Evolutionary conservation across 2,329 filamentous ascomycete species (phyloP), one percentile per base, ranked within the genome.

Genomic region (Chaetomium olivaceum): DNA sequence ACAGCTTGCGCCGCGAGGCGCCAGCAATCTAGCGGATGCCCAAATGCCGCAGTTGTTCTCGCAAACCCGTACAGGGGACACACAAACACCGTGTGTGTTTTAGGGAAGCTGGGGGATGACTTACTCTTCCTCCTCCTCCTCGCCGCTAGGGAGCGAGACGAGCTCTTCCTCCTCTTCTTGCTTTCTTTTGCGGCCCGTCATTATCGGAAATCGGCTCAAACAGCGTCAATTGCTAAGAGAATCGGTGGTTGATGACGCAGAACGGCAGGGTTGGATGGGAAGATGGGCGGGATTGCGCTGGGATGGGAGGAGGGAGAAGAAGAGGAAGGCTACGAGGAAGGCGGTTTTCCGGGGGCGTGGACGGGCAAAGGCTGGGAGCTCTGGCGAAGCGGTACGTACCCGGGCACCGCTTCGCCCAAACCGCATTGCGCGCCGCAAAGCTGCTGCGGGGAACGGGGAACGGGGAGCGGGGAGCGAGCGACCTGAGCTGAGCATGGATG

Each of bases 71-170:
- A 36, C 62, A 64, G 71, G 58, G 62, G 56, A 39, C 46, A 39
- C 21, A n/a, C 65, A 48, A 61, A 11, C 7, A 65, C 58, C 51
- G 48, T 27, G 54, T 55, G 57, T 46, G 43, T 52, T 65, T 52
- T 64, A 65, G 77, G 68, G 74, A 76, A 59, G 74, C 74, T 54
- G 73, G 77, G 56, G 74, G 14, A 46, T 43, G 4, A 76, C 82
- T 80, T 80, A 85, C 83, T 84, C 83, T 74, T 84, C 81, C 74
- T 84, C 82, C 72, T 84, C 82, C 72, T 82, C 81, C 52, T 79
- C 81, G 57, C 79, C 82, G 67, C 83, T 82, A 62, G 83, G 82
- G 62, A 85, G 81, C 67, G 82, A 83, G 67, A 85, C 80, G 39
- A 85, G 81, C 77, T 84, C 82, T 65, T 84, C 82, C 74, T 83